phyloP scores from a whole-genome alignment of 108 stramenopile species.

The Fragilaria radians region DNA sequence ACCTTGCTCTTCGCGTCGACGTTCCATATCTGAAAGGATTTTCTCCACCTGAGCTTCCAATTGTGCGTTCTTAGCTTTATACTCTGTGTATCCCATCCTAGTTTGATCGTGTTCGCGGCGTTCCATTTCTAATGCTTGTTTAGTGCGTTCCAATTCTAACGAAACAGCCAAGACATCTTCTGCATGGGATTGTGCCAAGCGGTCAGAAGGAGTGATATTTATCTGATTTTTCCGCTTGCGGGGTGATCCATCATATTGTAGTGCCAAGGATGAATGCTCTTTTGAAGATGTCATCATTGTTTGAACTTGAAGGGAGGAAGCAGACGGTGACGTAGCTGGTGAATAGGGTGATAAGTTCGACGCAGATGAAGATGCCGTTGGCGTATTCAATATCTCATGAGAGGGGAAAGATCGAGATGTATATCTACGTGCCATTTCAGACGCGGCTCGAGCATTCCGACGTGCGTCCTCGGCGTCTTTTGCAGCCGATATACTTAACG shows the following conservation, averaged over 20 bases:
- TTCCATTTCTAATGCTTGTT: conserved; percentile 44
- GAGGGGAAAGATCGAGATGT: conserved; percentile 21
- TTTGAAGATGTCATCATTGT: background rate
- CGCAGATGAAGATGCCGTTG: conserved; percentile 3
- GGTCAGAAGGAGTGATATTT: conserved; percentile 20
- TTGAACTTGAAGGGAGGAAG: background rate
- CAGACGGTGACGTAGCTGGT: conserved; percentile 4
- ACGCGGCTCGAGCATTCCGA: conserved; percentile 58
- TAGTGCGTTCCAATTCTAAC: conserved; percentile 64
- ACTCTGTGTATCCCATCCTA: conserved; percentile 18
- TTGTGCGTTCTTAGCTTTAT: conserved; percentile 23
- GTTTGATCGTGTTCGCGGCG: conserved; percentile 37
- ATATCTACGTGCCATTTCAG: conserved; percentile 62
- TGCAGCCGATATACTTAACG: conserved; percentile 39
- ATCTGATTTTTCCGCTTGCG: conserved; percentile 11
- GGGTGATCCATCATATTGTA: background rate
- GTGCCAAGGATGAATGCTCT: background rate
- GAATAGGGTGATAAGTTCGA: conserved; percentile 7
- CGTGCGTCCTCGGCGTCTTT: conserved; percentile 60
- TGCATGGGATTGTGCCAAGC: conserved; percentile 53
- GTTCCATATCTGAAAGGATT: conserved; percentile 25
- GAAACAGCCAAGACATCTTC: conserved; percentile 67
- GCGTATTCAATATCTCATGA: background rate
- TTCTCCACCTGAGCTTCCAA: conserved; percentile 25
- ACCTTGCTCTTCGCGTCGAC: conserved; percentile 12